These are phyloP conservation scores for Pythium sp. DNA, from an alignment of 352 stramenopile genomes.

Conservation along the genomic window DNA sequence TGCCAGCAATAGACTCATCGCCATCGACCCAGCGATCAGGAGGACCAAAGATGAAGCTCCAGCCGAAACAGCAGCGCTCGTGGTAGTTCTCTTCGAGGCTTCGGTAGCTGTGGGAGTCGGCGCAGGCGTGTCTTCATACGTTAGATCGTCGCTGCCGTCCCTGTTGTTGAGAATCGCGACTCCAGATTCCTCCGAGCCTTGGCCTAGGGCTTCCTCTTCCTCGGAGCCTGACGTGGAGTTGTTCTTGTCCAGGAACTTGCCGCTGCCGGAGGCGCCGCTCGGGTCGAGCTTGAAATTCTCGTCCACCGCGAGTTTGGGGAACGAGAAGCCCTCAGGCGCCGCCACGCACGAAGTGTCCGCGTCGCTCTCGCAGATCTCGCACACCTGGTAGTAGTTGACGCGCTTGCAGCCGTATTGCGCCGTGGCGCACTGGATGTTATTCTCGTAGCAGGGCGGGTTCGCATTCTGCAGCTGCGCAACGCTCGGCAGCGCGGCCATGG, in stretches of 20 bases:
- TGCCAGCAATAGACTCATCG: slow-evolving; percentile 3
- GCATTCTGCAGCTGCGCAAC: slow-evolving; percentile 30
- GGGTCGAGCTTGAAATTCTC: slow-evolving; percentile 16
- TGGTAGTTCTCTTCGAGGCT: slow-evolving; percentile 1
- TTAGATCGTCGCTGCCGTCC: slow-evolving; percentile 5
- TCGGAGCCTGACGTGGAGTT: slow-evolving; percentile 11
- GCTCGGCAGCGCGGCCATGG: slow-evolving; percentile 48
- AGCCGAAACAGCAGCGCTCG: background rate
- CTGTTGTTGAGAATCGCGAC: background rate
- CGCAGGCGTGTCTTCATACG: background rate
- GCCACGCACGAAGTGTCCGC: slow-evolving; percentile 28
- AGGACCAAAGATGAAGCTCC: background rate
- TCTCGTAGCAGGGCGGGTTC: slow-evolving; percentile 76
- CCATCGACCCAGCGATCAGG: background rate
- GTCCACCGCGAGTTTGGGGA: slow-evolving; percentile 43
- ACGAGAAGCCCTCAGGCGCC: slow-evolving; percentile 39
- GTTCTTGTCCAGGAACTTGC: slow-evolving; percentile 13
- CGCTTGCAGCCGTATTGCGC: slow-evolving; percentile 49
- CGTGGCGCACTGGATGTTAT: slow-evolving; percentile 44
- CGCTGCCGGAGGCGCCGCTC: background rate
- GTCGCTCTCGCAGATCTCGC: slow-evolving; percentile 38
- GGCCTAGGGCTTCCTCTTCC: background rate
- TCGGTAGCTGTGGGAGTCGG: background rate
- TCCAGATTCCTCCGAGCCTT: background rate
- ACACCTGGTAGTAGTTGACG: slow-evolving; percentile 62